A percentile compares a stretch with the other conserved stretches of the same genome.
phyloP scores from a whole-genome alignment of 2,329 filamentous ascomycete species.

The Chrysoporthe austroafricana region DNA sequence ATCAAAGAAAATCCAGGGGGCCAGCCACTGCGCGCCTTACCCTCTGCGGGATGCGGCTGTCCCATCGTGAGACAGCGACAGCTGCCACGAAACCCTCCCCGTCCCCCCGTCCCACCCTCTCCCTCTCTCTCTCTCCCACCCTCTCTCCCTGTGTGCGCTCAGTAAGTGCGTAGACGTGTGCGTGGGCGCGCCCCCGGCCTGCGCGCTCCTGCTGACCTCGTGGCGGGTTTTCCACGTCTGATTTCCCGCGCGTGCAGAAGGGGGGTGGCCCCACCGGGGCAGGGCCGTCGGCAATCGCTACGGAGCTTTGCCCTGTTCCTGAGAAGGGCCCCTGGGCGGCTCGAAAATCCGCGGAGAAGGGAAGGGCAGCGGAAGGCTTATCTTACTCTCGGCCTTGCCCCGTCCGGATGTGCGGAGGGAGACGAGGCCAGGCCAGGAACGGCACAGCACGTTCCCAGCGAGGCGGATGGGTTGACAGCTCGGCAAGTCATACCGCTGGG shows the following conservation, averaged over 20 bases:
- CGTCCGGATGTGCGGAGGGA: constrained; percentile 3
- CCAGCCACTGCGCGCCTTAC: constrained; percentile 6
- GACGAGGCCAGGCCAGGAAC: background rate
- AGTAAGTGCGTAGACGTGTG: no score
- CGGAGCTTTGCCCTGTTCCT: constrained; percentile 15
- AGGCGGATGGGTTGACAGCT: background rate
- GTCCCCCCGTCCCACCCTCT: background rate
- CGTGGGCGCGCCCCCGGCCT: background rate
- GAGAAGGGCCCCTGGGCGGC: background rate
- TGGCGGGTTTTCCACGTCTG: background rate
- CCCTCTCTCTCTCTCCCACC: no score
- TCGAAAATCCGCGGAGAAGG: background rate
- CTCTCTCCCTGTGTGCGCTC: no score
- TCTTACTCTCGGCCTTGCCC: background rate
- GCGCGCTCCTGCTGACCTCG: background rate
- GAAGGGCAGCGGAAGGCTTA: constrained; percentile 2
- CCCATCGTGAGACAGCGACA: constrained; percentile 24
- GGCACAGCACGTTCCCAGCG: background rate
- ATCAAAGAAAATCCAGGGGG: constrained; percentile 1
- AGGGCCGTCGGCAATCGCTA: background rate
- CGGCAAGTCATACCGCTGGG: constrained; percentile 3
- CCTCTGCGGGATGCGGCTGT: constrained; percentile 15
- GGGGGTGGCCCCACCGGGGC: background rate
- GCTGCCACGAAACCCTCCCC: constrained; percentile 9
- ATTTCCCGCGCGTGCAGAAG: background rate